These are phyloP conservation scores for Oryza punctata DNA, from an alignment of 176 grass and related monocot species.

Conservation along the genomic window DNA sequence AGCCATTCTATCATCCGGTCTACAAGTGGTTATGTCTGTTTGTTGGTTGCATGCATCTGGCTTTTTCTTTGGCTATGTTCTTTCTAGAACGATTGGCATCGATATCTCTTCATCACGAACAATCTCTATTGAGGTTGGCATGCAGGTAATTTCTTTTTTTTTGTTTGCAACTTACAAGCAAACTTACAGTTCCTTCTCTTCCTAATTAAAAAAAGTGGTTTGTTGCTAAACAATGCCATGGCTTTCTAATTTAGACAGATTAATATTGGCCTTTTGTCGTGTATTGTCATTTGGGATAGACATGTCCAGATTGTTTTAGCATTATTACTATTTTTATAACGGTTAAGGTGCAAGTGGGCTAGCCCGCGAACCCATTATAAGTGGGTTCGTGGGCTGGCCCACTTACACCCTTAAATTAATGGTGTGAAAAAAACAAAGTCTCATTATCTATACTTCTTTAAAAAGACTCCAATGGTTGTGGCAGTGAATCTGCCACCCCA, in stretches of 20 bases:
- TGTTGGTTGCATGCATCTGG: conserved; percentile 69
- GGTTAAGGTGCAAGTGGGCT: too few relatives aligned
- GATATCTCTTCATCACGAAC: conserved; percentile 76
- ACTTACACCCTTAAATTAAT: not conserved
- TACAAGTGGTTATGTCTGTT: conserved; percentile 66
- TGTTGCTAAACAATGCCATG: not conserved
- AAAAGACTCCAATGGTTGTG: too few relatives aligned
- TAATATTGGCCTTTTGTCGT: not conserved
- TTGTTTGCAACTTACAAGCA: not conserved
- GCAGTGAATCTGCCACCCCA: too few relatives aligned
- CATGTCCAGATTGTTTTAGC: not conserved
- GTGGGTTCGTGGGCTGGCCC: too few relatives aligned
- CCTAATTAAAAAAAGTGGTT: not conserved
- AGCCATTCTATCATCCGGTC: conserved; percentile 74
- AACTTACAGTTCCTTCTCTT: not conserved
- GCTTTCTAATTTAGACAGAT: not conserved
- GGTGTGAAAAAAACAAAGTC: not conserved
- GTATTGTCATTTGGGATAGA: not conserved
- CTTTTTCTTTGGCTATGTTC: conserved; percentile 81
- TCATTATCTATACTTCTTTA: not conserved
- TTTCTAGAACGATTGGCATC: conserved; percentile 65
- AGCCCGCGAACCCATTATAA: too few relatives aligned
- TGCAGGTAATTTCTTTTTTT: conserved; percentile 65
- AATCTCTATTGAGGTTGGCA: conserved; percentile 90
- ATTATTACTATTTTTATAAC: not conserved